Percentiles rank a stretch among this genome's conserved stretches.
phyloP scores from a whole-genome alignment of 331 rosid genomes.

The Rhamnella rubrinervis region DNA sequence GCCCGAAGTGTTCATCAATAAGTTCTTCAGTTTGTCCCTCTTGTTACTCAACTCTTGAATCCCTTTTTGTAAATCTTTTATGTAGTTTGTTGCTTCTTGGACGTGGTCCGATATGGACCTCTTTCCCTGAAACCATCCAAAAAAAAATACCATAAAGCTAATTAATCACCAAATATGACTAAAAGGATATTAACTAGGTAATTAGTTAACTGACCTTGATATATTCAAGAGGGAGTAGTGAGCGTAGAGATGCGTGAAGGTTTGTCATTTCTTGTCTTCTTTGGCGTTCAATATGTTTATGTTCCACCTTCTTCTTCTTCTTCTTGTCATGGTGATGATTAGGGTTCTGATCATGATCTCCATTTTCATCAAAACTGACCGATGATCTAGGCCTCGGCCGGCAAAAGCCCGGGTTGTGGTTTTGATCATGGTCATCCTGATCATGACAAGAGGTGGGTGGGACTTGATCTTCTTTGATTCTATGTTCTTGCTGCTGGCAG shows the following conservation, averaged over 20 bases:
- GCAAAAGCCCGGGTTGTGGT: neutral
- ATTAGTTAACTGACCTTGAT: conserved; percentile 22
- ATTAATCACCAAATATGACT: neutral
- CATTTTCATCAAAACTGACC: neutral
- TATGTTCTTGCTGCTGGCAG: neutral
- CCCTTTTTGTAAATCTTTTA: conserved; percentile 25
- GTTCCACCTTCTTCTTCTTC: conserved; percentile 41
- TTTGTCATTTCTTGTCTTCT: conserved; percentile 50
- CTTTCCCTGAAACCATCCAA: conserved; percentile 37
- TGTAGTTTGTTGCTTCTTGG: conserved; percentile 35
- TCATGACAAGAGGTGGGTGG: neutral
- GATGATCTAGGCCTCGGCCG: neutral
- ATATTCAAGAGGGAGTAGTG: conserved; percentile 36
- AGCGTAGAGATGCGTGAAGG: conserved; percentile 36
- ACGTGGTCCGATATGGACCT: conserved; percentile 46
- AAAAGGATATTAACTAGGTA: neutral
- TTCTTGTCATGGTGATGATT: conserved; percentile 2
- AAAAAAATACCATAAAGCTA: neutral
- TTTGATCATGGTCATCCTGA: neutral
- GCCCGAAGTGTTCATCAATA: neutral
- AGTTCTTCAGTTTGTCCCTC: conserved; percentile 31
- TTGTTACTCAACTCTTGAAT: conserved; percentile 25
- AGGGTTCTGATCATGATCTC: conserved; percentile 5
- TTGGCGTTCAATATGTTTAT: conserved; percentile 46
- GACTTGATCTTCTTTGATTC: neutral